phyloP scores from a whole-genome alignment of 305 asterid species.

The Withania somnifera region DNA sequence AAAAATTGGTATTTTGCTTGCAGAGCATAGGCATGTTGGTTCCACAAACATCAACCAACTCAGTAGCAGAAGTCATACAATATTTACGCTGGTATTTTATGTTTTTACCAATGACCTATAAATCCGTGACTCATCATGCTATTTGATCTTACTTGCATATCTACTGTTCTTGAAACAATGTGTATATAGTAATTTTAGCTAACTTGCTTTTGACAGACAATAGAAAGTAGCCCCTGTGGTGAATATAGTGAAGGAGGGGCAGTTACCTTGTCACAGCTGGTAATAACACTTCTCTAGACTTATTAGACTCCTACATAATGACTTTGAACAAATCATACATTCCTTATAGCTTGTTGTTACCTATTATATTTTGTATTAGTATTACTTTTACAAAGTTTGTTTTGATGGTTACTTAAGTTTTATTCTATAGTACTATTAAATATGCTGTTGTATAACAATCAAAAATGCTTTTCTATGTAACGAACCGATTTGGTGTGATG shows the following conservation, averaged over 20 bases:
- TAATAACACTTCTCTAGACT: conserved; percentile 17
- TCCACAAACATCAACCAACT: conserved; percentile 93
- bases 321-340: neutral
- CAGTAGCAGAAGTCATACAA: conserved; percentile 99
- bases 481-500: neutral
- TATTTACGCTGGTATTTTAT: conserved; percentile 81
- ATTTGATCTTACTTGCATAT: neutral
- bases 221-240: conserved; percentile 96
- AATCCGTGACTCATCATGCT: neutral
- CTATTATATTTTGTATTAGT: neutral
- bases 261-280: conserved; percentile 94
- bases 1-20: conserved; percentile 15
- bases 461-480: neutral
- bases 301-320: neutral
- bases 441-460: neutral
- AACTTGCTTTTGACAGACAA: conserved; percentile 44
- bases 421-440: neutral
- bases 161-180: neutral
- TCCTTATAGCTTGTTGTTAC: neutral
- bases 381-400: neutral
- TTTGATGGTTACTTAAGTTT: neutral
- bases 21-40: conserved; percentile 99
- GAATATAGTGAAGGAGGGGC: conserved; percentile 81
- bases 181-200: neutral
- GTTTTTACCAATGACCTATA: conserved; percentile 2